Base-by-base conservation (phyloP, 768 basidiomycete species). In the Tylopilus rubrobrunneus region DNA sequence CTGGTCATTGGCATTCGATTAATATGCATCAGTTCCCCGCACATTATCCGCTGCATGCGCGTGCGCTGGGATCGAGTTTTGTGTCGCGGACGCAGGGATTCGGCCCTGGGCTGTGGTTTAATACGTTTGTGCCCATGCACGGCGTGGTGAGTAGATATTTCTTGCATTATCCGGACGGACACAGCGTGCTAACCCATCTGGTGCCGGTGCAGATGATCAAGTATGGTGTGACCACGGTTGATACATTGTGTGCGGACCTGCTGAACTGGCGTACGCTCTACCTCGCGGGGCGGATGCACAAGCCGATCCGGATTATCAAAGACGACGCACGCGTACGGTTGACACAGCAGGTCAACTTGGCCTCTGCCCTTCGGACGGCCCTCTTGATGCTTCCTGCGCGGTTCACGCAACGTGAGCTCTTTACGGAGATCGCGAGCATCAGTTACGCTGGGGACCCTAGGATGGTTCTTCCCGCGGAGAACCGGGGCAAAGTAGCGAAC, bases 251-350 rank as follows among this genome's bases (percentile, higher is more conserved):
- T 61, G 81, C 85, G 1, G 97, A 99, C 66, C 76, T 98, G 27
- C 79, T 95, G 49, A 89, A 92, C 64, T 99, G 97, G 97, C 80
- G 85, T 41, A 82, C 92, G 23, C 79, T 98, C 4, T 99, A 99
- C 70, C 83, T 96, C 39, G 89, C 94, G 0, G 97, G 97, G 0
- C 81, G 97, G 33, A 92, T 98, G 85, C 97, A 98, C 73, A 99
- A 99, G 71, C 97, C 97, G 1, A 81, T 95, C 45, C 84, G 91
- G 47, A 95, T 96, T 64, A 88, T 97, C 71, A 85, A 85, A 70
- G 90, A 95, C 68, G 92, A 97, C 67, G 87, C 93, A 2, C 87
- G 94, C 37, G 91, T 98, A 15, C 85, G 89, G 50, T 78, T 95
- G 49, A 92, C 94, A 19, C 89, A 94, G 66, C 90, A 96, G 63